Evolutionary conservation across 2,329 filamentous ascomycete species (phyloP), one percentile per base, ranked within the genome.

Genomic region (Cordyceps farinosa): DNA sequence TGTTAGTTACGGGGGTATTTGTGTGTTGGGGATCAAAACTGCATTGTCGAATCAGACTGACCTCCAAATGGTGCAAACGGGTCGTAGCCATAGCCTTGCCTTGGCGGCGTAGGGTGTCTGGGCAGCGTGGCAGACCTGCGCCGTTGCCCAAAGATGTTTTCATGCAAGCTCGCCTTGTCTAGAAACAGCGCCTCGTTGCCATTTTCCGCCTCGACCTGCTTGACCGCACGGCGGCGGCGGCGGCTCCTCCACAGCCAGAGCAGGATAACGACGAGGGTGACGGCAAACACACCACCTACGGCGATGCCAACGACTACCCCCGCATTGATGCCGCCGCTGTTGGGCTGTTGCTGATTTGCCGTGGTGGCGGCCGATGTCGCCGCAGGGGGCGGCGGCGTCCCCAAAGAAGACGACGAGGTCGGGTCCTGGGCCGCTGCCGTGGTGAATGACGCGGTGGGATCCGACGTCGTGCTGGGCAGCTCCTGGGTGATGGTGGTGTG

Each of bases 41-140:
- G 22, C 22, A 22, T 22, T 22, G 22, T 22, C 22, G 22, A 22
- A 22, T 22, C 22, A 22, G 22, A 22, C 22, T 22, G 22, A 80
- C 80, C 79, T 73, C 79, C 78, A 71, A 80, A 80, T 11, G 77
- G 74, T 1, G 76, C 77, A 68, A 81, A 80, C 2, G 78, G 74
- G 58, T 79, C 77, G 50, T 62, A 57, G 9, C 60, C 52, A 44
- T 62, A 62, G 8, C 60, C 52, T 11, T n/a, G 42, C 3, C 17
- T 27, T 5, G 59, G 45, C 27, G 60, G 60, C 10, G 60, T 51
- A 13, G 60, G 52, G 22, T 62, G 60, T 17, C 27, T 29, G 7
- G 60, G 52, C 5, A 56, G 52, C 22, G 36, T 44, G 34, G 60
- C 44, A 17, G 60, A 56, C 51, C 11, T 27, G 5, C 52, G 60